Conservation (phyloP, 2,329 filamentous ascomycete genomes). For the Ascochyta koolunga region DNA sequence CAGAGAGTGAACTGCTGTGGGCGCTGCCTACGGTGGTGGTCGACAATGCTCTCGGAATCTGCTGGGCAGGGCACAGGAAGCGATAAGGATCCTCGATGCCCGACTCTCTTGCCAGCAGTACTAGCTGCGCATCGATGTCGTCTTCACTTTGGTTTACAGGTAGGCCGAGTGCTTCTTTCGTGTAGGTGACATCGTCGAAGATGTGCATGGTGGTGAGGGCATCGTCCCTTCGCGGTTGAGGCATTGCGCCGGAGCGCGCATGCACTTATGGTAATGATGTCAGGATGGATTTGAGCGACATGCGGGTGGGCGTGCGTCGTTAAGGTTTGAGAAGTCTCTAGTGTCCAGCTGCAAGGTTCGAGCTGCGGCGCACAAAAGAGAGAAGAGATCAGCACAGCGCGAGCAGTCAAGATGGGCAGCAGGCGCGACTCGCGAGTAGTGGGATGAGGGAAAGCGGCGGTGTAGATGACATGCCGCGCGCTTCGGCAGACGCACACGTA, state of each 20-base stretch:
- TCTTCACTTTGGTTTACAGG: conserved; percentile 38
- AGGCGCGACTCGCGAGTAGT: conserved; percentile 8
- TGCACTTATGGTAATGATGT: conserved; percentile 34
- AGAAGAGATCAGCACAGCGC: conserved; percentile 13
- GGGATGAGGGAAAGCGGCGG: conserved; percentile 16
- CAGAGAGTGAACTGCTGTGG: conserved; percentile 40
- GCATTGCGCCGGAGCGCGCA: conserved; percentile 45
- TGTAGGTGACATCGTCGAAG: conserved; percentile 44
- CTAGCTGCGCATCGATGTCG: conserved; percentile 38
- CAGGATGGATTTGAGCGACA: conserved; percentile 25
- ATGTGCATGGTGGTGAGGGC: conserved; percentile 39
- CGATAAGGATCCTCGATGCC: conserved; percentile 45
- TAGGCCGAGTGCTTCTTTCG: conserved; percentile 38
- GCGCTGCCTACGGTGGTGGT: conserved; percentile 41
- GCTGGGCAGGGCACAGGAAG: conserved; percentile 31
- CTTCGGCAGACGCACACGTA: conserved; percentile 18
- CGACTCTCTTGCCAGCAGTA: conserved; percentile 33
- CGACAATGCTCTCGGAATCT: conserved; percentile 37
- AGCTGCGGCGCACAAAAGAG: conserved; percentile 5
- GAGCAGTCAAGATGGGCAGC: conserved; percentile 7
- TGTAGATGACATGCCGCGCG: conserved; percentile 14
- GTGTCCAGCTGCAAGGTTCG: conserved; percentile 6
- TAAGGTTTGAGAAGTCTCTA: conserved; percentile 12
- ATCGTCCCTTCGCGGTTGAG: conserved; percentile 29
- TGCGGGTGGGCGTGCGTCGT: conserved; percentile 25